phyloP scores from a whole-genome alignment of 345 rosid genomes.

The Syzygium jambos region DNA sequence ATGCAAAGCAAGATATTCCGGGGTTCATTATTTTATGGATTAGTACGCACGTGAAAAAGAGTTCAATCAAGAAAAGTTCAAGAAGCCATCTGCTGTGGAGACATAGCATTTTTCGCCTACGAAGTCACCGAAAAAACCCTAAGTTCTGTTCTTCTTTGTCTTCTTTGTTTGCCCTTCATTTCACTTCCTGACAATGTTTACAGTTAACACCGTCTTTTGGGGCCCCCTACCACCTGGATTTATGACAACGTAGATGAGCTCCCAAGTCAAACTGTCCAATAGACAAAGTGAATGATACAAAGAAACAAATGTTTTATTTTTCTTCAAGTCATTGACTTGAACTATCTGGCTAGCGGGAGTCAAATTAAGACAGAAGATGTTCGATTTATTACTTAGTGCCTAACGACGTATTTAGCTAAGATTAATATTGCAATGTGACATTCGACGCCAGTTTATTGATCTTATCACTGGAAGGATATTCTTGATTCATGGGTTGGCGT shows the following conservation, averaged over 20 bases:
- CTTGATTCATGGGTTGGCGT: neutral
- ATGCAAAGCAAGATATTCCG: neutral
- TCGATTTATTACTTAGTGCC: neutral
- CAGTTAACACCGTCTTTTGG: neutral
- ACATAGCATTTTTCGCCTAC: neutral
- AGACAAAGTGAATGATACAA: neutral
- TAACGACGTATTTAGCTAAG: neutral
- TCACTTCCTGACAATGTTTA: neutral
- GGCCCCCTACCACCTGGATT: neutral
- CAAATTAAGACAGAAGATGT: neutral
- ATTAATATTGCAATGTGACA: neutral
- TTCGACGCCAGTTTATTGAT: neutral
- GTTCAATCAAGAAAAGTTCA: neutral
- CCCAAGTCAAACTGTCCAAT: neutral
- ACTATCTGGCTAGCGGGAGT: neutral
- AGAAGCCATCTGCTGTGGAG: neutral
- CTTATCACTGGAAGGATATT: neutral
- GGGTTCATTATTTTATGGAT: neutral
- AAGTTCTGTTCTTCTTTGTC: neutral
- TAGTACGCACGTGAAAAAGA: neutral
- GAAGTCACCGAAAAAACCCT: neutral
- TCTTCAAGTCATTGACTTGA: neutral
- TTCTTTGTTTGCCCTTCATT: neutral
- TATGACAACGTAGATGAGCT: neutral
- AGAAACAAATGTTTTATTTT: neutral